Percentiles rank a stretch among this genome's conserved stretches.
Conservation (phyloP, 768 basidiomycete species). For the Asterophora parasitica region DNA sequence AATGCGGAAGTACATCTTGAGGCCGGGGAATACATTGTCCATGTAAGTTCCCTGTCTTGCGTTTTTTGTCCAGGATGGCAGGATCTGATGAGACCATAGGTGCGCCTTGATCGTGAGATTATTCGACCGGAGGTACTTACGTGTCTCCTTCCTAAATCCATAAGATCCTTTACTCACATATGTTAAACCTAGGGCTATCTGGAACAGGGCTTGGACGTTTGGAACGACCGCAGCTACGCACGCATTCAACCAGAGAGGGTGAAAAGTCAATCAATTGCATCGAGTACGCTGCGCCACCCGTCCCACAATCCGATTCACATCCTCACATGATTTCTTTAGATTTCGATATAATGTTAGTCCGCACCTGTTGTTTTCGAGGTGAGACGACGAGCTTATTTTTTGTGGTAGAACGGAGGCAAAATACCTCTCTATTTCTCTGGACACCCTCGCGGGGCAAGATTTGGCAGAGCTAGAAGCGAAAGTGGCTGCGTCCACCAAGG, state of each 20-base stretch:
- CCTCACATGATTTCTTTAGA: conserved; percentile 14
- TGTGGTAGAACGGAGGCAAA: conserved; percentile 14
- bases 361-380: neutral
- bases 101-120: conserved; percentile 14
- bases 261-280: conserved; percentile 28
- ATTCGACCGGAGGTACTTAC: neutral
- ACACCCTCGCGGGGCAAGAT: conserved; percentile 26
- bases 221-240: conserved; percentile 17
- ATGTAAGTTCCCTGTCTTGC: conserved; percentile 15
- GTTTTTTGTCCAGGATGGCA: no score
- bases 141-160: neutral
- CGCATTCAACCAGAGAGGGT: conserved; percentile 25
- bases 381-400: no score
- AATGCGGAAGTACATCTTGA: conserved; percentile 23
- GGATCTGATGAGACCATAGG: conserved; percentile 1
- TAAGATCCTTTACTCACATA: neutral
- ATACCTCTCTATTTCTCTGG: conserved; percentile 22
- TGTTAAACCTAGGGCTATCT: neutral
- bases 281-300: conserved; percentile 20
- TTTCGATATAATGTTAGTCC: conserved; percentile 18
- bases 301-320: neutral
- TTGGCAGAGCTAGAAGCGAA: conserved; percentile 22
- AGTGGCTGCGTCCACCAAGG: conserved; percentile 10
- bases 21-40: conserved; percentile 25
- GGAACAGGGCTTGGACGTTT: conserved; percentile 6